These are phyloP conservation scores for Hexamita inflata DNA, from an alignment of 208 protist species.

Conservation along the genomic window DNA sequence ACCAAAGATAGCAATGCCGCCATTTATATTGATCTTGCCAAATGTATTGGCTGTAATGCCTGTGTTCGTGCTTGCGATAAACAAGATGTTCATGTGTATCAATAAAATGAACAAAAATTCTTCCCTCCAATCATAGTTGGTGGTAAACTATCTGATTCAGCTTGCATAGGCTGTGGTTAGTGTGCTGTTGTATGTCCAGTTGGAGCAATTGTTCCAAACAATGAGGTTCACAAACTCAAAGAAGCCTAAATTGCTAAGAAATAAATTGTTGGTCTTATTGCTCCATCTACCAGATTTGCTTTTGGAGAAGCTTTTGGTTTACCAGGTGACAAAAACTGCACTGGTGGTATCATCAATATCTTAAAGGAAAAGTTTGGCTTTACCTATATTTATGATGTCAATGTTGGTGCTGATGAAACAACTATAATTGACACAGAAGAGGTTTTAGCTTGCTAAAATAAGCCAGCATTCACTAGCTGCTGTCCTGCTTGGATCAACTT, in stretches of 20 bases:
- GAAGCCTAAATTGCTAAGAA: neutral
- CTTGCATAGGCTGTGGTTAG: conserved; percentile 52
- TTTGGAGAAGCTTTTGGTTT: conserved; percentile 29
- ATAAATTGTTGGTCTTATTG: conserved; percentile 17
- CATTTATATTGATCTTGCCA: neutral
- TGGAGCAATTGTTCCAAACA: conserved; percentile 40
- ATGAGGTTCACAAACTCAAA: conserved; percentile 25
- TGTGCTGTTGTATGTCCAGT: conserved; percentile 48
- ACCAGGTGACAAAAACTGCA: neutral
- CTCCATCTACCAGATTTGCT: conserved; percentile 31
- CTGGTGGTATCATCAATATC: neutral
- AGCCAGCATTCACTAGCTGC: conserved; percentile 38
- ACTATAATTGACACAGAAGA: conserved; percentile 32
- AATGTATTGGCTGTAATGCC: conserved; percentile 14
- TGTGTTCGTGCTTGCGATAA: conserved; percentile 10
- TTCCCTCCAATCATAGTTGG: neutral
- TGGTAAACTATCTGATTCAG: conserved; percentile 25
- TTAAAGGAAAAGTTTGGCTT: conserved; percentile 23
- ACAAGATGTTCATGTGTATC: neutral
- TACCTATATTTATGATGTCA: conserved; percentile 44
- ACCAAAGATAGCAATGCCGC: neutral
- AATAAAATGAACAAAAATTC: neutral
- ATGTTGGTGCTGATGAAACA: conserved; percentile 37
- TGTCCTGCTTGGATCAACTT: conserved; percentile 47
- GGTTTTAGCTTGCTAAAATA: neutral